Base-by-base conservation (phyloP, 495 filamentous ascomycete genomes). In the Penicillium manginii region DNA sequence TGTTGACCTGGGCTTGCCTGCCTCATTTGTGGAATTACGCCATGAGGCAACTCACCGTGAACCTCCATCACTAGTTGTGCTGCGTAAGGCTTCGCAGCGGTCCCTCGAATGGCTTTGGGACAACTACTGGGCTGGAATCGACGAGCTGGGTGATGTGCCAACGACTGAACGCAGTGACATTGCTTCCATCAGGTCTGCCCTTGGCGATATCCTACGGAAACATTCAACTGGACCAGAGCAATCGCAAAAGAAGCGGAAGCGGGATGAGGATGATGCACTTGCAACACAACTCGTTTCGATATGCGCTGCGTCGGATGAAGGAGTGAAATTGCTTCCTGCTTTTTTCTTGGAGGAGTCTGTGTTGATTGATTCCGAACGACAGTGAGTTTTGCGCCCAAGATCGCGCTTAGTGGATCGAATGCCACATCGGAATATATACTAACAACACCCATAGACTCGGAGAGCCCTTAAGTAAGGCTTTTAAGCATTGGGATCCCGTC, bases 41-140 rank as follows among this genome's bases (percentile, higher is more conserved):
- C 93, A 98, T 66, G 88, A 94, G 69, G 90, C 90, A 32, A 94
- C 91, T 37, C 93, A 98, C 71, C 89, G 92, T 60, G 88, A 91
- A 64, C 74, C 96, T 53, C 93, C 93, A 1, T 84, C 85, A 1
- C 74, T 97, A 51, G 73, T 81, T 7, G 83, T 90, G 23, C 73
- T 97, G 53, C 79, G 90, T 52, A 78, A 78, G 12, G 86, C 88
- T 5, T 81, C 87, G 2, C 62, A 79, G 60, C 83, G 86, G 61
- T 90, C 86, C 2, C 75, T 98, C 50, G 83, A 81, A 29, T 97
- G 93, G 93, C 81, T 97, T 49, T 96, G 91, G 91, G 79, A 82
- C 37, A 88, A 88, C 65, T 97, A 96, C 73, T 98, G 93, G 93
- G 72, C 56, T 5, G 71, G 63, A 26, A 54, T 69, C 8, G 71